Evolutionary conservation across 805 yeast genomes (phyloP), one percentile per base, ranked within the genome.

Genomic region (Yamadazyma phyllophila): DNA sequence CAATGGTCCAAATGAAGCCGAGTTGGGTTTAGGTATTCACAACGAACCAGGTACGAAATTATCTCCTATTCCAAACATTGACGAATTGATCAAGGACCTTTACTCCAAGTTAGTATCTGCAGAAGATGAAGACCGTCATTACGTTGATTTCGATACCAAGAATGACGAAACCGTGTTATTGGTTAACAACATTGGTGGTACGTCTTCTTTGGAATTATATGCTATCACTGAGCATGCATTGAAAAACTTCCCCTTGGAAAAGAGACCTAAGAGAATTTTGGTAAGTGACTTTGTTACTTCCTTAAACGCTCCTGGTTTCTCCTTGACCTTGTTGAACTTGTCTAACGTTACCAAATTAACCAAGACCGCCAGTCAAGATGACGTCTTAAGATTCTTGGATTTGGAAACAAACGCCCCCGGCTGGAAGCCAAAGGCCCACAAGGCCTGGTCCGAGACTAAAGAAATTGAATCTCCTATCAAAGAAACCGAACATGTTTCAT

Each of bases 11-110:
- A 71, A 81, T 47, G 88, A 87, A 63, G 84, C 86, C 60, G 98
- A 91, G 63, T 75, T 91, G 47, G 98, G 98, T 24, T 84, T 91
- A 82, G 98, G 98, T 37, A 91, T 91, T 49, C 98, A 91, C 66
- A 91, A 91, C 58, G 98, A 91, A 63, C 94, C 96, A 0, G 97
- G 97, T 50, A 73, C 57, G 43, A 77, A 80, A 50, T 59, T 79
- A 31, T 66, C 73, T 26, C 85, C 86, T 13, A 80, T 91, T 54
- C 97, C 97, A 20, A 61, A 79, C 0, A 79, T 88, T 41, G 83
- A 80, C 13, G 77, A 77, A 0, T 67, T 92, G 44, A 47, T 74
- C 26, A 69, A 73, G 20, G 72, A 78, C 26, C 73, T 92, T 71
- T 74, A 85, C 43, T 72, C 81, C 37, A 80, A 80, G 57, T 65